Evolutionary conservation across 208 protist species (phyloP).

Genomic region (Acanthamoeba culbertsoni): DNA sequence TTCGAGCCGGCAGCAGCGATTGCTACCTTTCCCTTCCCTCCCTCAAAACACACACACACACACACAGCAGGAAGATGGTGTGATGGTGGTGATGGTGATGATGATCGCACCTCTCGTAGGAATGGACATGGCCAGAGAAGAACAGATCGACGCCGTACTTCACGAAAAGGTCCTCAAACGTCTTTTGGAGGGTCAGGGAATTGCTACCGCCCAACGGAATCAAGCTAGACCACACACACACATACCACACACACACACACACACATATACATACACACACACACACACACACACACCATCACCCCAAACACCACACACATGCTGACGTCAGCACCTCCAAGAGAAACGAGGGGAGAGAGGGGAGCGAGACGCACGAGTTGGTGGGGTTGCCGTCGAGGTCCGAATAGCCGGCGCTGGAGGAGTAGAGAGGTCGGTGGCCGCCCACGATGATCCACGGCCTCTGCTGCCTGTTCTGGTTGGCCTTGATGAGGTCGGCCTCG

Average conservation of each 20-base stretch:
- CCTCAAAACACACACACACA: neutral
- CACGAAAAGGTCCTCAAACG: conserved; percentile 28
- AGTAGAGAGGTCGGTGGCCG: neutral
- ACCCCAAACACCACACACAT: neutral
- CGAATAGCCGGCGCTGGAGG: neutral
- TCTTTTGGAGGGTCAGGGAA: neutral
- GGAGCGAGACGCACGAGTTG: neutral
- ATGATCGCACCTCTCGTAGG: conserved; percentile 33
- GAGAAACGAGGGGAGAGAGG: neutral
- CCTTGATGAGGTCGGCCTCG: conserved; percentile 18
- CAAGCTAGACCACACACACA: neutral
- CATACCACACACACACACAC: neutral
- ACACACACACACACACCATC: neutral
- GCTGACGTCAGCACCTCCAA: neutral
- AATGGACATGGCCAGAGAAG: conserved; percentile 30
- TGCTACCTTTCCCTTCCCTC: too few species aligned
- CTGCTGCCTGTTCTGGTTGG: neutral
- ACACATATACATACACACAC: neutral
- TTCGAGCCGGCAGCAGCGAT: neutral
- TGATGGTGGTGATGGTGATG: neutral
- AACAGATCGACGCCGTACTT: conserved; percentile 54
- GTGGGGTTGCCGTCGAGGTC: neutral
- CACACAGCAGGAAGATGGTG: neutral
- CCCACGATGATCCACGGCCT: conserved; percentile 32
- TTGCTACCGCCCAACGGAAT: neutral